phyloP scores from a whole-genome alignment of 1,284 basidiomycete genomes.

The Trametes versicolor region DNA sequence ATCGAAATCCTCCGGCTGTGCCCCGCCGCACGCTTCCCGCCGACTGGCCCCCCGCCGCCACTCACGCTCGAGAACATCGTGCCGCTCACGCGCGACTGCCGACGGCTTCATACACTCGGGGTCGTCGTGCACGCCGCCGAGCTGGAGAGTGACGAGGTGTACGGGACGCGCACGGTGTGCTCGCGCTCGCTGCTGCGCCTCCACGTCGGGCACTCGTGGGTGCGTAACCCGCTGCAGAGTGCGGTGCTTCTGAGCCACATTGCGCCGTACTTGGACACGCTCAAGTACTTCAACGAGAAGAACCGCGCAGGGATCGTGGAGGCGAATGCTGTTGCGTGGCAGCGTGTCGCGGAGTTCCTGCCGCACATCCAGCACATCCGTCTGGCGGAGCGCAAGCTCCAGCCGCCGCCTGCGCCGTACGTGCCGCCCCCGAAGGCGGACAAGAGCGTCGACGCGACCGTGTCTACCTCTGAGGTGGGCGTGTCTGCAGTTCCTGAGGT shows the following conservation, averaged over 20 bases:
- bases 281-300: conserved; percentile 80
- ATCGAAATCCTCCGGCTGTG: conserved; percentile 73
- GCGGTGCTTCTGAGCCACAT: conserved; percentile 79
- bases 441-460: conserved; percentile 66
- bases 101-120: conserved; percentile 67
- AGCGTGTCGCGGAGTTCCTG: conserved; percentile 69
- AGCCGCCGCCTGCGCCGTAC: conserved; percentile 45
- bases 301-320: conserved; percentile 76
- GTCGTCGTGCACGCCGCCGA: conserved; percentile 68
- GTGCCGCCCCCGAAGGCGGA: conserved; percentile 42
- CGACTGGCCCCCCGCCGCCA: conserved; percentile 56
- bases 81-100: conserved; percentile 65
- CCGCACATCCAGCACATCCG: conserved; percentile 76
- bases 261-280: conserved; percentile 69
- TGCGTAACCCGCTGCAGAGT: conserved; percentile 69
- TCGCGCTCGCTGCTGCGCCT: conserved; percentile 72
- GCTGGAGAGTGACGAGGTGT: conserved; percentile 52
- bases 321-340: conserved; percentile 72
- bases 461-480: conserved; percentile 55
- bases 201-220: conserved; percentile 78
- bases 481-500: conserved; percentile 59
- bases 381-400: conserved; percentile 62
- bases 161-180: conserved; percentile 56
- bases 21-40: conserved; percentile 70
- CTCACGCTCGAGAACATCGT: conserved; percentile 61